These are phyloP conservation scores for Cryptococcus sp. DNA, from an alignment of 1,284 basidiomycete genomes.

Conservation along the genomic window DNA sequence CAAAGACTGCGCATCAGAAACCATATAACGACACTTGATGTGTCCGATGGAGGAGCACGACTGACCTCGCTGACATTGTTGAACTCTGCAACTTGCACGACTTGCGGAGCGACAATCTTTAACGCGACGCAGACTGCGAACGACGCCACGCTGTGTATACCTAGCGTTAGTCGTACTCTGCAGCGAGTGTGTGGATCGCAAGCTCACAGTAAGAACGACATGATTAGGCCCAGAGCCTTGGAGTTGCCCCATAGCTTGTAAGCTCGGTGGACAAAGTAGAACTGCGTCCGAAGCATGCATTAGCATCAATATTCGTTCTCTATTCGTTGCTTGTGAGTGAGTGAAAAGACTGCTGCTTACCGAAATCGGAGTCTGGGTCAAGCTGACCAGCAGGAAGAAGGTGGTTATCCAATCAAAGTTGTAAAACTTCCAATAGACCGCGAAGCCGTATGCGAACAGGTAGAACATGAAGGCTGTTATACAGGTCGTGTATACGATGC, in stretches of 20 bases:
- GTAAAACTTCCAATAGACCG: conserved; percentile 11
- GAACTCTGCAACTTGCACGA: not conserved
- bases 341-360: conserved; percentile 1
- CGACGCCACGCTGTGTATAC: too few species aligned
- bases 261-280: conserved; percentile 13
- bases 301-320: not conserved
- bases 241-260: conserved; percentile 4
- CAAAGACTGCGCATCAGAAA: too few species aligned
- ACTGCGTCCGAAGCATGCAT: conserved; percentile 1
- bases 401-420: conserved; percentile 10
- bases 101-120: not conserved
- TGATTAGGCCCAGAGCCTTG: not conserved
- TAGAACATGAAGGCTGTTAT: conserved; percentile 4
- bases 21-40: too few species aligned
- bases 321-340: not conserved
- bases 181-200: too few species aligned
- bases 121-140: not conserved
- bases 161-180: too few species aligned
- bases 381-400: conserved; percentile 4
- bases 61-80: not conserved
- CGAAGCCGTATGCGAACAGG: conserved; percentile 15
- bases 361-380: conserved; percentile 12
- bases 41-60: too few species aligned
- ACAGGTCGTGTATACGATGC: not conserved
- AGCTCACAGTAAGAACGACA: conserved; percentile 3